These are phyloP conservation scores for Agaricus sinodeliciosus DNA, from an alignment of 768 basidiomycete genomes.

Conservation along the genomic window DNA sequence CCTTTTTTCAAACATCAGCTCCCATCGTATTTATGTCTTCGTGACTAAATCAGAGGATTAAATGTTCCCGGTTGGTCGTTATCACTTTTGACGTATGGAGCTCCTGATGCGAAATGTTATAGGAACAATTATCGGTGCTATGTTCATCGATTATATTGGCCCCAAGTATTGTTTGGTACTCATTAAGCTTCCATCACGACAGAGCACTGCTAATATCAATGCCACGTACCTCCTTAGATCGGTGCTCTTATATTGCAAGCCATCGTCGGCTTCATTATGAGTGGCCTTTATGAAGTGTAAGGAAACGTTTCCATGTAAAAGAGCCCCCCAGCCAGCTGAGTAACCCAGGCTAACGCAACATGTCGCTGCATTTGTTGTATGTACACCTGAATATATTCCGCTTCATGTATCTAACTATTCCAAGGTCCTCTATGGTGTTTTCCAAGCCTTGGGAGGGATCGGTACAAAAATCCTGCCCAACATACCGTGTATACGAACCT, in stretches of 20 bases:
- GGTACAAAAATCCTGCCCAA: constrained; percentile 29
- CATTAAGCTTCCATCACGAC: not conserved
- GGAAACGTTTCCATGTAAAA: not conserved
- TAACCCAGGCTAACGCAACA: constrained; percentile 43
- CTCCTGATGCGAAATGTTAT: constrained; percentile 44
- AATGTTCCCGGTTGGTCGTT: constrained; percentile 29
- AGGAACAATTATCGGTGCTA: constrained; percentile 65
- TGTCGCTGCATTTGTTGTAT: constrained; percentile 67
- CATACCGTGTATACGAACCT: not conserved
- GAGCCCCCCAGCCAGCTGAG: constrained; percentile 1
- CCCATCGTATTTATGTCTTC: not conserved
- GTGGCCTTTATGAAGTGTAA: constrained; percentile 63
- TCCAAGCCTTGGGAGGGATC: constrained; percentile 84
- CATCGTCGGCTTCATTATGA: constrained; percentile 84
- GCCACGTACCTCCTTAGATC: constrained; percentile 35
- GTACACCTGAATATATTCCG: constrained; percentile 14
- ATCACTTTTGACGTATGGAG: not conserved
- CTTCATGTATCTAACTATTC: not conserved
- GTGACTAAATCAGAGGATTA: constrained; percentile 20
- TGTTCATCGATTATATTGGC: constrained; percentile 68
- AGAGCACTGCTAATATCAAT: not conserved
- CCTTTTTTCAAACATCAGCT: not conserved
- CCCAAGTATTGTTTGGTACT: constrained; percentile 70
- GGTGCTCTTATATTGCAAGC: constrained; percentile 61
- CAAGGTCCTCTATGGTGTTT: constrained; percentile 83